Evolutionary conservation across 106 monocot genomes (phyloP), one percentile per base, ranked within the genome.

Genomic region (Narthecium ossifragum): DNA sequence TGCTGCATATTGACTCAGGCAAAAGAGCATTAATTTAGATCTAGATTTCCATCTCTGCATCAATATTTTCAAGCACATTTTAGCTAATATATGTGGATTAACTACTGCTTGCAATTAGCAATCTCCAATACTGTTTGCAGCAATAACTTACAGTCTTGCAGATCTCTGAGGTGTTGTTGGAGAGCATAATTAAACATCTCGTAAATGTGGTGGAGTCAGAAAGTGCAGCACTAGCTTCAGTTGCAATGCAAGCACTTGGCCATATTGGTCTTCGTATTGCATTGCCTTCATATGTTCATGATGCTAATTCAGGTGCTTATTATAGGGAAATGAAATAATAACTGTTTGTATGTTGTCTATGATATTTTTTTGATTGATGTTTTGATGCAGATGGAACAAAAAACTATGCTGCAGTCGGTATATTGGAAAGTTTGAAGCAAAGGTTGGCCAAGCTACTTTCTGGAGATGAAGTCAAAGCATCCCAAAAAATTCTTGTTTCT

Each of bases 241-340:
- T 65, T 64, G 83, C 75, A 40, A 88, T 91, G 91, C 84, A 90
- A 76, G 84, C 98, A 57, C 84, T 98, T 65, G 98, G 87, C 46
- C 91, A 90, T 72, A 85, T 98, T 79, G 90, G 90, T 39, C 66
- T 91, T 26, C 76, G 87, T 57, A 52, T 51, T 68, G 13, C 60
- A 46, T 72, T 98, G 61, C 87, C 98, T 72, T 45, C 29, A 46
- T 49, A 87, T 65, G 32, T 29, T 55, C 77, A 39, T 26, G 46
- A 78, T 79, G 78, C 81, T 10, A 2, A 57, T 47, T 50, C 83
- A 71, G 90, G 98, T 98, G 51, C 11, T 30, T 29, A 8, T 55
- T 17, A 53, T 53, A 29, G 31, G 28, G 28, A 29, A 25, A 29
- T 3, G 15, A 30, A 4, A 5, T 18, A 30, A 13, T 43, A 3